Evolutionary conservation across 306 rosid species (phyloP), one percentile per base, ranked within the genome.

Genomic region (Abrus pulchellus): DNA sequence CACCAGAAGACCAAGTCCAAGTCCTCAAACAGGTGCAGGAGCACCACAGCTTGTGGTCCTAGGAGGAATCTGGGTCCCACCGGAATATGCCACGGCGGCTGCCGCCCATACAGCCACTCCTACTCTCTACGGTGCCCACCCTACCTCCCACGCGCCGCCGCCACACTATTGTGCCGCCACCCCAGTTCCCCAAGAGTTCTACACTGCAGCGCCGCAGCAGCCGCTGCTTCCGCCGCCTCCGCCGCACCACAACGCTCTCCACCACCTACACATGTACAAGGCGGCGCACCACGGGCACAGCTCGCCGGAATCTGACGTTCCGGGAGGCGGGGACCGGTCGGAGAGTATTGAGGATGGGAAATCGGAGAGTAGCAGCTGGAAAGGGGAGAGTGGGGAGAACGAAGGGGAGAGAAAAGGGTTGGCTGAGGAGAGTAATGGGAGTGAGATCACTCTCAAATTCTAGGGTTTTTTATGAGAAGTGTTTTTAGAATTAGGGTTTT

Each of bases 1-100:
- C 80, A 96, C 99, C 0, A 90, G 99, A 83, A 84, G 99, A 76
- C 99, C 98, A 7, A 91, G 98, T 81, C 94, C 97, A 76, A 90
- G 88, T 86, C 90, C 97, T 84, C 99, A 92, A 72, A 45, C 88
- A n/a, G 97, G 93, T 55, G 87, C 87, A 44, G 92, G 90, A 28
- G 68, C 93, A 1, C 92, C 98, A 0, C 99, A 92, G 59, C 81
- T 96, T 1, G 98, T 96, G 5, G 97, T 96, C 60, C 85, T 93
- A 14, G 97, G 99, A 13, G 94, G 99, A 45, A 93, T 96, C 54
- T 96, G 99, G 99, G 99, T 96, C 68, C 97, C 92, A 64, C 97
- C 91, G 5, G 99, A 96, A 79, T 96, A 96, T 44, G 97, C 93
- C 59, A 77, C 89, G 0, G 87, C 93, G 6, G 91, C 91, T 1